These are phyloP conservation scores for Mycena haematopus DNA, from an alignment of 768 basidiomycete genomes.

Conservation along the genomic window DNA sequence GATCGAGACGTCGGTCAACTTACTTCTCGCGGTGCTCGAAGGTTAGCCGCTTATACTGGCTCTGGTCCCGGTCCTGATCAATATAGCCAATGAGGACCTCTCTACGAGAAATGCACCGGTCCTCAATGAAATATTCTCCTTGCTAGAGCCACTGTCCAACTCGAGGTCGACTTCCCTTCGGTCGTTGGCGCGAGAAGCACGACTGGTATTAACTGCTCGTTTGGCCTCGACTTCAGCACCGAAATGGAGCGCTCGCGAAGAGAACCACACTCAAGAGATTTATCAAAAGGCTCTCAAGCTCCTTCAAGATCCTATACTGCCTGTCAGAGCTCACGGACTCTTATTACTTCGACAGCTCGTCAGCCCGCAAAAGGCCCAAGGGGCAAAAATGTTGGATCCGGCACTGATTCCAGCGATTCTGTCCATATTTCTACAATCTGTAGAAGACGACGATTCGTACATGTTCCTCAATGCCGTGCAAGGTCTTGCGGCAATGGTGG, in stretches of 20 bases:
- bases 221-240: slow-evolving; percentile 63
- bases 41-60: slow-evolving; percentile 48
- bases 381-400: slow-evolving; percentile 45
- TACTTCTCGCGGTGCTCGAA: slow-evolving; percentile 87
- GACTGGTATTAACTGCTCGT: slow-evolving; percentile 84
- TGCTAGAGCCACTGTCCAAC: slow-evolving; percentile 63
- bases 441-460: slow-evolving; percentile 95
- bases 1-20: slow-evolving; percentile 76
- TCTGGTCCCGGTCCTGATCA: neutral
- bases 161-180: slow-evolving; percentile 55
- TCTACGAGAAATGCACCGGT: slow-evolving; percentile 66
- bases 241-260: slow-evolving; percentile 35
- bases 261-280: slow-evolving; percentile 60
- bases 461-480: slow-evolving; percentile 93
- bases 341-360: slow-evolving; percentile 83
- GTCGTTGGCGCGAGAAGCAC: slow-evolving; percentile 75
- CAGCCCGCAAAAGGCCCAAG: slow-evolving; percentile 39
- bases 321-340: slow-evolving; percentile 93
- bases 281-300: slow-evolving; percentile 91
- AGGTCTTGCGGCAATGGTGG: slow-evolving; percentile 86
- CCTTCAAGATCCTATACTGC: slow-evolving; percentile 89
- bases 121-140: slow-evolving; percentile 72
- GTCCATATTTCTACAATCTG: slow-evolving; percentile 82
- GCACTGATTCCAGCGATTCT: slow-evolving; percentile 84
- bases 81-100: slow-evolving; percentile 61